Percentiles rank a stretch among this genome's conserved stretches.
Conservation (phyloP, 2,329 filamentous ascomycete genomes). For the Coniochaeta hoffmannii region DNA sequence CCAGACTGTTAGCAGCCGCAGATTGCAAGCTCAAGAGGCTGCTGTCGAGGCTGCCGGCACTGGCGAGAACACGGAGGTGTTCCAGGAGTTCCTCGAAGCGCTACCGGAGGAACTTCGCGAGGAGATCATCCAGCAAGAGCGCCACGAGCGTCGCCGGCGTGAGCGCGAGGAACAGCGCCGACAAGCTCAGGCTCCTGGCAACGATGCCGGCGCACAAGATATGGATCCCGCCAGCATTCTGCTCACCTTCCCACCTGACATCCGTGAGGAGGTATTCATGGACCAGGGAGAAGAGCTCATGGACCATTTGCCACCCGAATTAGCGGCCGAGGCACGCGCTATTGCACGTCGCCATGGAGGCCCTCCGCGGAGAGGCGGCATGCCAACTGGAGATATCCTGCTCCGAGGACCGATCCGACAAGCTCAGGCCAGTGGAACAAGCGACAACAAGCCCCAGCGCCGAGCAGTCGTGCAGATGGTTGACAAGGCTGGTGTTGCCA, state of each 20-base stretch:
- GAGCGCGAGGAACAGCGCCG: constrained; percentile 77
- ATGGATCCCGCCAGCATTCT: constrained; percentile 94
- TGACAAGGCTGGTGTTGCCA: constrained; percentile 91
- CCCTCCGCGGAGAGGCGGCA: constrained; percentile 4
- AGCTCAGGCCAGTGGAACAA: constrained; percentile 17
- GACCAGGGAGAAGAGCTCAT: constrained; percentile 88
- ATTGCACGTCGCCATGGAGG: constrained; percentile 38
- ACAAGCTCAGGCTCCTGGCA: constrained; percentile 50
- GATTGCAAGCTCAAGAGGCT: constrained; percentile 67
- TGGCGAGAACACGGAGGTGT: constrained; percentile 76
- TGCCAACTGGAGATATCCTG: neutral
- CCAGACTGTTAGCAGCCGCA: constrained; percentile 75
- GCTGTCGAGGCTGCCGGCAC: constrained; percentile 47
- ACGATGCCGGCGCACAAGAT: constrained; percentile 46
- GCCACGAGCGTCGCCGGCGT: constrained; percentile 77
- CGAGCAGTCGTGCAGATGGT: constrained; percentile 91
- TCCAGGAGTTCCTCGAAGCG: constrained; percentile 88
- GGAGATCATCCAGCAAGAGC: constrained; percentile 87
- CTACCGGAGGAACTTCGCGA: constrained; percentile 82
- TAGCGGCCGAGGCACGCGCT: constrained; percentile 78
- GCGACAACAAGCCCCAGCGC: constrained; percentile 60
- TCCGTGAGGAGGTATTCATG: constrained; percentile 80
- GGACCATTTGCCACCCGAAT: constrained; percentile 73
- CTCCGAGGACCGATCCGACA: constrained; percentile 7
- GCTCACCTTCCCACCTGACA: constrained; percentile 75